These are phyloP conservation scores for Monosporascus sp. DNA, from an alignment of 2,329 filamentous ascomycete genomes.

Conservation along the genomic window DNA sequence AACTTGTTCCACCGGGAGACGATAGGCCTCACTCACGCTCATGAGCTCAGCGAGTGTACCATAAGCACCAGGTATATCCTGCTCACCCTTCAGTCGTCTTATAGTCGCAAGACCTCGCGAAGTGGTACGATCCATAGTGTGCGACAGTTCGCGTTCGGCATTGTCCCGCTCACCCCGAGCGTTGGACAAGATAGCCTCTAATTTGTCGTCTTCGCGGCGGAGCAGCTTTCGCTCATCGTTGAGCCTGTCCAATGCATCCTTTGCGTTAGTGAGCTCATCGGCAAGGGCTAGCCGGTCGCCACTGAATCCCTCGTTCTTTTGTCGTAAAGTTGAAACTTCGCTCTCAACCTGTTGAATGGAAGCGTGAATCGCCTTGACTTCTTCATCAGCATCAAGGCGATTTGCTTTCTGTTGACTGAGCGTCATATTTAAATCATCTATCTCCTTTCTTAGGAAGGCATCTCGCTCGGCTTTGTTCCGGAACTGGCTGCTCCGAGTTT, in stretches of 20 bases:
- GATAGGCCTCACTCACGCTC: slow-evolving; percentile 76
- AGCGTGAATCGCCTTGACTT: slow-evolving; percentile 65
- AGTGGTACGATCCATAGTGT: slow-evolving; percentile 86
- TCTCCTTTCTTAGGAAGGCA: slow-evolving; percentile 71
- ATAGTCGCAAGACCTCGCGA: slow-evolving; percentile 83
- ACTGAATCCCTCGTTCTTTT: slow-evolving; percentile 72
- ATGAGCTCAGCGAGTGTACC: slow-evolving; percentile 93
- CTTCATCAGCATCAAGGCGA: slow-evolving; percentile 76
- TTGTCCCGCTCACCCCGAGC: slow-evolving; percentile 70
- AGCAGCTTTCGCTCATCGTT: slow-evolving; percentile 83
- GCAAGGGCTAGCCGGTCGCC: slow-evolving; percentile 67
- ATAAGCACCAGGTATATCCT: slow-evolving; percentile 79
- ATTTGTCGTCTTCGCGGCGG: slow-evolving; percentile 82
- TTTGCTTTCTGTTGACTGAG: slow-evolving; percentile 79
- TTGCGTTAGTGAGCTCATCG: slow-evolving; percentile 69
- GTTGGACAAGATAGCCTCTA: slow-evolving; percentile 71
- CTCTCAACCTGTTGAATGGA: slow-evolving; percentile 68
- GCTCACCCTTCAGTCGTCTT: slow-evolving; percentile 71
- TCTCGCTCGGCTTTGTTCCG: slow-evolving; percentile 85
- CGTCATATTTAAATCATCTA: slow-evolving; percentile 71
- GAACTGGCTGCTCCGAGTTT: slow-evolving; percentile 82
- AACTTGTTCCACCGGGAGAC: slow-evolving; percentile 85
- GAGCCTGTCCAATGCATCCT: slow-evolving; percentile 71
- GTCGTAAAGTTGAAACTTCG: slow-evolving; percentile 64
- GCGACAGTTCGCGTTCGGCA: slow-evolving; percentile 70